These are phyloP conservation scores for Trichoderma sp. DNA, from an alignment of 2,329 filamentous ascomycete species.

Conservation along the genomic window DNA sequence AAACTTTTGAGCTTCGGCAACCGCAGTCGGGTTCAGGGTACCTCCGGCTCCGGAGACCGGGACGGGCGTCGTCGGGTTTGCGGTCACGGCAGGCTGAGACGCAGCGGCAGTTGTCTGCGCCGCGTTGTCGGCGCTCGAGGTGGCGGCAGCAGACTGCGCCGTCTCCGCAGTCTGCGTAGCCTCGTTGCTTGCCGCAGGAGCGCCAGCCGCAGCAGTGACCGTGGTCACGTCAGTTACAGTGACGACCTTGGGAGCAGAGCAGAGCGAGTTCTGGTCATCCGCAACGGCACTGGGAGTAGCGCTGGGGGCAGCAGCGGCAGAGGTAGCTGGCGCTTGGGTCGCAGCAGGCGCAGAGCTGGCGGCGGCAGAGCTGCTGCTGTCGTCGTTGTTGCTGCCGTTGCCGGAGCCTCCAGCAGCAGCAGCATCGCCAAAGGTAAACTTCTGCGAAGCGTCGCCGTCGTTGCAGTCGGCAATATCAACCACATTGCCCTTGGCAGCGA, in stretches of 20 bases:
- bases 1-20: slow-evolving; percentile 51
- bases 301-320: background rate
- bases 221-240: slow-evolving; percentile 5
- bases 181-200: background rate
- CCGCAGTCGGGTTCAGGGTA: slow-evolving; percentile 52
- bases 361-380: background rate
- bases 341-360: slow-evolving; percentile 8
- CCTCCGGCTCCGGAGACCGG: slow-evolving; percentile 56
- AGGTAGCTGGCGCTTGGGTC: background rate
- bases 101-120: slow-evolving; percentile 2
- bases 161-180: background rate
- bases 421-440: slow-evolving; percentile 42
- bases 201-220: background rate
- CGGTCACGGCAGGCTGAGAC: slow-evolving; percentile 23
- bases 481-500: slow-evolving; percentile 48
- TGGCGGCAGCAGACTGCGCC: background rate
- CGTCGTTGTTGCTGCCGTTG: slow-evolving; percentile 2
- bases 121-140: background rate
- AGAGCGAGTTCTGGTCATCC: background rate
- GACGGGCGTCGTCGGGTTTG: slow-evolving; percentile 47
- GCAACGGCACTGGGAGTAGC: background rate
- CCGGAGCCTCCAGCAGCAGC: slow-evolving; percentile 24
- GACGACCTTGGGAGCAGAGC: slow-evolving; percentile 3
- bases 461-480: slow-evolving; percentile 51
- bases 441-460: slow-evolving; percentile 45